Conservation (phyloP, 164 flowering plant species). For the Vitis cinerea region DNA sequence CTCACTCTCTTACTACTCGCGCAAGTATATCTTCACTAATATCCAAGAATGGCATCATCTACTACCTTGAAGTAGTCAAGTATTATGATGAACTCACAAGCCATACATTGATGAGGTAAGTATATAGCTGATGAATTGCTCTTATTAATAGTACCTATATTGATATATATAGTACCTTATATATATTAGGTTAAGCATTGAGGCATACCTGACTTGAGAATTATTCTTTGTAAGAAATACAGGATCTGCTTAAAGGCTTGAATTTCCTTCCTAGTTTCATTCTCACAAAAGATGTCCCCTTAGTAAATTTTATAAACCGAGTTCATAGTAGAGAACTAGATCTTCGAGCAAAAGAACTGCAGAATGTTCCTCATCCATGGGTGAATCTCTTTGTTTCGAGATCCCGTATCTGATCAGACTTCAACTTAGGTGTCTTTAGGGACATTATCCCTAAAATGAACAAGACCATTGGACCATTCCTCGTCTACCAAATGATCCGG, state of each 20-base stretch:
- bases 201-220: too few species aligned
- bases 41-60: constrained; percentile 42
- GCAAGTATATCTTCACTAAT: constrained; percentile 37
- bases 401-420: constrained; percentile 49
- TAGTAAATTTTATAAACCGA: constrained; percentile 60
- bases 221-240: constrained; percentile 47
- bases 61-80: constrained; percentile 72
- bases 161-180: too few species aligned
- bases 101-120: constrained; percentile 38
- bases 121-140: neutral
- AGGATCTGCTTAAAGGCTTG: constrained; percentile 38
- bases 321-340: constrained; percentile 55
- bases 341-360: constrained; percentile 55
- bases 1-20: constrained; percentile 39
- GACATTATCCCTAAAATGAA: constrained; percentile 44
- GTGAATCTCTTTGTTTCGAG: constrained; percentile 71
- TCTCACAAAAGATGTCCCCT: constrained; percentile 52
- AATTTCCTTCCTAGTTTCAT: constrained; percentile 37
- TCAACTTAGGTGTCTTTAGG: constrained; percentile 52
- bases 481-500: constrained; percentile 64
- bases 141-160: neutral
- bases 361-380: constrained; percentile 97
- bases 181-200: too few species aligned
- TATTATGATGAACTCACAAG: constrained; percentile 45
- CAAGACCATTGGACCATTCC: constrained; percentile 46